Percentiles rank a stretch among this genome's conserved stretches.
phyloP scores from a whole-genome alignment of 2,329 filamentous ascomycete genomes.

The Capronia americana region DNA sequence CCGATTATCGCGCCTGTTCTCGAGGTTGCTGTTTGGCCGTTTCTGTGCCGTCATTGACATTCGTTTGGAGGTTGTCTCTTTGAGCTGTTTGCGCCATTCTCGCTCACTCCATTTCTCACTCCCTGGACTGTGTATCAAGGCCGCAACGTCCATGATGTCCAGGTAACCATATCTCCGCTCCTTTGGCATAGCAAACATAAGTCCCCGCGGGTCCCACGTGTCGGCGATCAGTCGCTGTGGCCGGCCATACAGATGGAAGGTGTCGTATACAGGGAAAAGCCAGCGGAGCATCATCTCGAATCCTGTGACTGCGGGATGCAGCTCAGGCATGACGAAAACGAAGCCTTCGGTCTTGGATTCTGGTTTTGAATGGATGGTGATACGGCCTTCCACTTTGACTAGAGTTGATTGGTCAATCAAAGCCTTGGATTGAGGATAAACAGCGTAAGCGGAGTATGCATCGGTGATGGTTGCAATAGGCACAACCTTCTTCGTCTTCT shows the following conservation, averaged over 20 bases:
- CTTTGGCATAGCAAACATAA: constrained; percentile 98
- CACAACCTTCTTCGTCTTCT: constrained; percentile 86
- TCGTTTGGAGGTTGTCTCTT: constrained; percentile 81
- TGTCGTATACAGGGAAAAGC: constrained; percentile 92
- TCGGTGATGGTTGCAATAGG: constrained; percentile 93
- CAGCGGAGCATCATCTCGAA: constrained; percentile 96
- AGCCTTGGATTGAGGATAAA: constrained; percentile 93
- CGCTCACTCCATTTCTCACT: constrained; percentile 80
- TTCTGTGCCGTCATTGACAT: constrained; percentile 66
- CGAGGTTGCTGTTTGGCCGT: constrained; percentile 45
- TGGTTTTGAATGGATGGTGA: constrained; percentile 82
- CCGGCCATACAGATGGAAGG: constrained; percentile 88
- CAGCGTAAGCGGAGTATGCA: constrained; percentile 89
- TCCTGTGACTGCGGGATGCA: constrained; percentile 86
- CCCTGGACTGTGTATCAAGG: constrained; percentile 77
- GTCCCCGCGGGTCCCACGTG: constrained; percentile 79
- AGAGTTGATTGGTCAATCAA: constrained; percentile 93
- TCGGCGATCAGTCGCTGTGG: constrained; percentile 87
- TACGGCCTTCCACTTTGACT: constrained; percentile 89
- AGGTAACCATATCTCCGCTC: constrained; percentile 88
- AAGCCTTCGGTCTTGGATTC: constrained; percentile 86
- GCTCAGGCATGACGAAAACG: constrained; percentile 97
- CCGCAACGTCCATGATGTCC: constrained; percentile 83
- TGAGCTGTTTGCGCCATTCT: constrained; percentile 88
- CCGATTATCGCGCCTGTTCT: constrained; percentile 42